Base-by-base conservation (phyloP, 164 flowering plant species). In the Santalum album region DNA sequence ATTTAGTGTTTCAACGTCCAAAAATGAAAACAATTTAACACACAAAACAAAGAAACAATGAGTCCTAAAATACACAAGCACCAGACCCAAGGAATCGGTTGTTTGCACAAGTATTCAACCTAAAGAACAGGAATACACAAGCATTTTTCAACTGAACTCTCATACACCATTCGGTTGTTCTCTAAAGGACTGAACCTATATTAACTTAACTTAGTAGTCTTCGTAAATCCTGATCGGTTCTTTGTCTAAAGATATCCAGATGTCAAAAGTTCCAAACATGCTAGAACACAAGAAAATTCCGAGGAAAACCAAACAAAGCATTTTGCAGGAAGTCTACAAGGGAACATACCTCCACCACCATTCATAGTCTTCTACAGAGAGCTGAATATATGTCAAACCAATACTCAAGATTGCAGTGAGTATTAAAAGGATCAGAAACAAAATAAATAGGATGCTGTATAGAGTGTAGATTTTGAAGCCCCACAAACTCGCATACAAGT, bases 321-420 rank as follows among this genome's bases (percentile, higher is more conserved):
- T 17, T 4, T 18, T 5, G 20, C 45, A 42, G 21, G 21, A 42
- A 5, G 1, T 1, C 9, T n/a, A 6, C 5, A 42, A 6, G n/a
- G 21, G 7, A 42, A 18, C 76, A 52, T 80, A 87, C 97, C 95
- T 83, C 97, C 97, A 90, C 90, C 88, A 78, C 97, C 97, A 90
- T 65, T 76, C 55, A 58, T 75, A 82, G 62, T 86, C 92, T 71
- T 83, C 97, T 26, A 49, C 71, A 26, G 85, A 73, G 26, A 90
- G 92, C 75, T 84, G 92, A 65, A 86, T 68, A 59, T 75, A 84
- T 24, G 92, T 83, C 75, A 90, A 63, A 34, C 72, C 78, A 45
- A 83, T 54, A 57, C 83, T 81, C 49, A 90, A 21, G 19, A 83
- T 60, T 25, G 69, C 74, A 53, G 84, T 81, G 39, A 83, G 60